Evolutionary conservation across 108 stramenopile species (phyloP).

Genomic region (Stephanodiscus triporus): DNA sequence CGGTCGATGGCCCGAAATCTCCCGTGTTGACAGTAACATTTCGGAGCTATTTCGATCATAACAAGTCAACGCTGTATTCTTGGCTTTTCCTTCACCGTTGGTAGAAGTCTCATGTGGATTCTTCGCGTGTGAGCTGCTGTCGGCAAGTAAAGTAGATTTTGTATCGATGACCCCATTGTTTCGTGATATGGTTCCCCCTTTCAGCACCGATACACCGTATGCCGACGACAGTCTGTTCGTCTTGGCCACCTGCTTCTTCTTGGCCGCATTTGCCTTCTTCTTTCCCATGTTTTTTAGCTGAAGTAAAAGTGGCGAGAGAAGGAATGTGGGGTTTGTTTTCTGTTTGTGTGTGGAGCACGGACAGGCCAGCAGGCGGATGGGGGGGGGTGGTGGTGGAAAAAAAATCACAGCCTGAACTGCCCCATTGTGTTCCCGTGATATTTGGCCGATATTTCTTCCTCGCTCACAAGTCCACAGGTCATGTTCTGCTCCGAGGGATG

Average conservation of each 20-base stretch:
- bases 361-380: no score
- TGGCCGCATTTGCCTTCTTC: slow-evolving; percentile 38
- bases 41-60: not conserved
- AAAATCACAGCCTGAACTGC: no score
- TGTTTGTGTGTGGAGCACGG: no score
- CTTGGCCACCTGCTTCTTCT: slow-evolving; percentile 48
- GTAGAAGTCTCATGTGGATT: not conserved
- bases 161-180: slow-evolving; percentile 40
- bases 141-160: not conserved
- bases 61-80: not conserved
- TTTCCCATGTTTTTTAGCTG: slow-evolving; percentile 36
- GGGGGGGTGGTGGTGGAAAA: no score
- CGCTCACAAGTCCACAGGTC: no score
- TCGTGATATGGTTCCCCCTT: slow-evolving; percentile 48
- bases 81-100: slow-evolving; percentile 1
- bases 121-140: slow-evolving; percentile 14
- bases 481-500: no score
- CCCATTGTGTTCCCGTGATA: no score
- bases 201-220: slow-evolving; percentile 43
- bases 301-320: no score
- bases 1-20: not conserved
- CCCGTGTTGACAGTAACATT: not conserved
- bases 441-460: no score
- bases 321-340: no score
- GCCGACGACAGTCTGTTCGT: slow-evolving; percentile 38